Conservation (phyloP, 208 protist species). For the Crithidia brevicula region DNA sequence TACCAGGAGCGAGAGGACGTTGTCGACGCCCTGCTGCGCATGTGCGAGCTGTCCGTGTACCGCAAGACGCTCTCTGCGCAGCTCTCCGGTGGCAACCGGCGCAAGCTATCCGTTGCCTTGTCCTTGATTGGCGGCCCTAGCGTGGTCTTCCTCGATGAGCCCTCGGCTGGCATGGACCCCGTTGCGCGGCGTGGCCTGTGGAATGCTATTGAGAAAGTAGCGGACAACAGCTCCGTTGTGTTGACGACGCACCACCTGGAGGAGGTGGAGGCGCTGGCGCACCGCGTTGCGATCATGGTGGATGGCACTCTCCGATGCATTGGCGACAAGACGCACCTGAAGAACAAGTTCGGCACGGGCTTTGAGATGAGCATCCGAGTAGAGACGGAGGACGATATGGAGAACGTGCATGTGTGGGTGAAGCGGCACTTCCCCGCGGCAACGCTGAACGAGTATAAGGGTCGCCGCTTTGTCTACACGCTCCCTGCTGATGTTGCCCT, state of each 20-base stretch:
- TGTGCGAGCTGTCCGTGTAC: conserved; percentile 38
- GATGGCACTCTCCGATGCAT: conserved; percentile 82
- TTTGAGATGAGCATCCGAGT: conserved; percentile 60
- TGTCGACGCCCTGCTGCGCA: conserved; percentile 31
- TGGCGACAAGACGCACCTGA: conserved; percentile 81
- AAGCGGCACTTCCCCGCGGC: conserved; percentile 37
- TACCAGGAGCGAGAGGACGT: conserved; percentile 29
- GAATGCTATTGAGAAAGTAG: conserved; percentile 63
- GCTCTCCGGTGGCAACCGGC: conserved; percentile 71
- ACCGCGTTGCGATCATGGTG: conserved; percentile 81
- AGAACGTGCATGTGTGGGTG: conserved; percentile 15
- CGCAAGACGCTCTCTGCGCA: conserved; percentile 27
- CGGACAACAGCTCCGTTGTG: conserved; percentile 69
- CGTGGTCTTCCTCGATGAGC: conserved; percentile 74
- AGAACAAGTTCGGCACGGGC: conserved; percentile 67
- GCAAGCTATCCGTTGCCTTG: conserved; percentile 66
- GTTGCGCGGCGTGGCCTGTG: conserved; percentile 60
- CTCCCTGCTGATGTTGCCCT: conserved; percentile 37
- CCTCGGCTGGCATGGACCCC: conserved; percentile 74
- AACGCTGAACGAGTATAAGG: conserved; percentile 39
- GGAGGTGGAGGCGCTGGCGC: conserved; percentile 90
- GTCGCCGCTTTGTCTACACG: conserved; percentile 43
- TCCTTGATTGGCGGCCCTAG: conserved; percentile 62
- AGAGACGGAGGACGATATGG: conserved; percentile 17
- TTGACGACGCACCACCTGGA: conserved; percentile 95